Percentiles rank a stretch among this genome's conserved stretches.
Evolutionary conservation across 2,329 filamentous ascomycete genomes (phyloP).

Genomic region (Akanthomyces muscarius): DNA sequence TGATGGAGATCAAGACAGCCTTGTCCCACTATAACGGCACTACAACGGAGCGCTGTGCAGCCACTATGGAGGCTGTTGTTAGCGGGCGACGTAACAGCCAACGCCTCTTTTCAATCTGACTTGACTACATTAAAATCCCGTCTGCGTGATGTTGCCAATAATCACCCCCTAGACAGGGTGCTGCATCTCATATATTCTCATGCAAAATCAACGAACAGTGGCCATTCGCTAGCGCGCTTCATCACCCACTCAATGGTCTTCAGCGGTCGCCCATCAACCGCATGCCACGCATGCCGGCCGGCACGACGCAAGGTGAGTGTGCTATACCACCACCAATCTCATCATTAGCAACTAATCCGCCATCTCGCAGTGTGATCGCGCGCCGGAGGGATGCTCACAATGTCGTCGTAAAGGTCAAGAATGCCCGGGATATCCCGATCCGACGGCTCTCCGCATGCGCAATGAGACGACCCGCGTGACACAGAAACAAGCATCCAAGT

Average conservation of each 20-base stretch:
- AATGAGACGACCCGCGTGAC: slow-evolving; percentile 26
- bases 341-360: neutral
- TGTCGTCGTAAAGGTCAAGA: slow-evolving; percentile 26
- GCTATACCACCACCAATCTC: neutral
- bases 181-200: neutral
- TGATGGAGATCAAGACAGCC: neutral
- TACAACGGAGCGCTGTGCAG: neutral
- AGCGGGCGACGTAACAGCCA: neutral
- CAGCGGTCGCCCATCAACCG: slow-evolving; percentile 27
- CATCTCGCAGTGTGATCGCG: slow-evolving; percentile 24
- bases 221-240: neutral
- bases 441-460: slow-evolving; percentile 23
- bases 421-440: slow-evolving; percentile 27
- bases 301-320: slow-evolving; percentile 25
- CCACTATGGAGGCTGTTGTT: neutral
- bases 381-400: slow-evolving; percentile 25
- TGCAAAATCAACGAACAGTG: neutral
- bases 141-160: neutral
- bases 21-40: neutral
- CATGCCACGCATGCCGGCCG: slow-evolving; percentile 27
- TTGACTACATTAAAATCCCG: neutral
- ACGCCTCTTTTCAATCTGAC: neutral
- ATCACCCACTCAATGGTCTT: slow-evolving; percentile 25
- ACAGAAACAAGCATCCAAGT: neutral
- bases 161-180: neutral